Percentiles rank a stretch among this genome's conserved stretches.
Conservation (phyloP, 257 asterid genomes). For the Striga asiatica region DNA sequence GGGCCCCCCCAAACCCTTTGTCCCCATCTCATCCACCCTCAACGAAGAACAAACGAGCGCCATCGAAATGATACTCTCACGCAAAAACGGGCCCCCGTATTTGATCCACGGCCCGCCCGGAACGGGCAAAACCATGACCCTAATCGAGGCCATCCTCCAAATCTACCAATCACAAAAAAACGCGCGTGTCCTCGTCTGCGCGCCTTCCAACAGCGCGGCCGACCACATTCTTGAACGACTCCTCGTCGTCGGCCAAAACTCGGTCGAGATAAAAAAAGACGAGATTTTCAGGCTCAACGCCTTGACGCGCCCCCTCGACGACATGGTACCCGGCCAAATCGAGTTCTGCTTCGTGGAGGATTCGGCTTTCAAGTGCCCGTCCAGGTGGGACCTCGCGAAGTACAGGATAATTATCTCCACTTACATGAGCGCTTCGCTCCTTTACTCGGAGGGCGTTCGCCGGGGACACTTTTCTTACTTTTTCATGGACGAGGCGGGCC, state of each 20-base stretch:
- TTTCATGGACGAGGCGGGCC: conserved; percentile 98
- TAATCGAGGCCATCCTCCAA: conserved; percentile 80
- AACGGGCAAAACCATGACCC: conserved; percentile 84
- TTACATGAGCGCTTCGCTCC: conserved; percentile 57
- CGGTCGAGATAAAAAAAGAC: conserved; percentile 17
- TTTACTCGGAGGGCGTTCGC: conserved; percentile 51
- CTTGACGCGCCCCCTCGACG: conserved; percentile 55
- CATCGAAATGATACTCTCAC: conserved; percentile 58
- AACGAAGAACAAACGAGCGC: conserved; percentile 62
- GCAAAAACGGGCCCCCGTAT: conserved; percentile 73
- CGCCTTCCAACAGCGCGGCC: conserved; percentile 94
- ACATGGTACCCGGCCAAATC: conserved; percentile 40
- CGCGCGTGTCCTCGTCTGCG: conserved; percentile 65
- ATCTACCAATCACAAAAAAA: conserved; percentile 23
- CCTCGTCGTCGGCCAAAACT: conserved; percentile 26
- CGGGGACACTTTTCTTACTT: conserved; percentile 71
- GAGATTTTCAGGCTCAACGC: conserved; percentile 82
- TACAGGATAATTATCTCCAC: conserved; percentile 66
- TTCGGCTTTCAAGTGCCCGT: conserved; percentile 46
- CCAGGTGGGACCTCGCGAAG: conserved; percentile 27
- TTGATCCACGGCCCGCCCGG: conserved; percentile 97
- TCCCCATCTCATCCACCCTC: conserved; percentile 45
- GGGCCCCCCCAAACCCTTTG: conserved; percentile 23
- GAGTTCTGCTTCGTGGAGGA: conserved; percentile 53
- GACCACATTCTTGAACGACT: conserved; percentile 76